Evolutionary conservation across 2,329 filamentous ascomycete species (phyloP).

Genomic region (Juglanconis juglandina): DNA sequence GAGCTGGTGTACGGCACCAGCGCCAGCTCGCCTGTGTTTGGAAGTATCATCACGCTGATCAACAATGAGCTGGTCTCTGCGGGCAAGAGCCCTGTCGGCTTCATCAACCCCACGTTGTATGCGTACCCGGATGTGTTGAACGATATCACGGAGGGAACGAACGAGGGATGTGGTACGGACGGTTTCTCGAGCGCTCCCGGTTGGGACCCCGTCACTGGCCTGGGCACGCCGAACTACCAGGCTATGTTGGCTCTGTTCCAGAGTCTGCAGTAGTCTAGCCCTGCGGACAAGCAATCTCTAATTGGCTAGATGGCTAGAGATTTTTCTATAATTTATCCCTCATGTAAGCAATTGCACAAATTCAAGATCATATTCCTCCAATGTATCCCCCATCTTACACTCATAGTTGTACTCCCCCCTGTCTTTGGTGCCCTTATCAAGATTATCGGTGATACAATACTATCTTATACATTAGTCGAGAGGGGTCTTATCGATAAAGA

Average conservation of each 20-base stretch:
- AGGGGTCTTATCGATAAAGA: too few relatives aligned
- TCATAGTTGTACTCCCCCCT: too few relatives aligned
- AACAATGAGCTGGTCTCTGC: constrained; percentile 13
- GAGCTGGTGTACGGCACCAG: constrained; percentile 14
- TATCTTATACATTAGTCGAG: too few relatives aligned
- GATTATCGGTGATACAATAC: too few relatives aligned
- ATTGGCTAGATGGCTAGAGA: too few relatives aligned
- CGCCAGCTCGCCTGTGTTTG: constrained; percentile 14
- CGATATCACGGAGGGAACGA: constrained; percentile 25
- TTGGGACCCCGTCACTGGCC: constrained; percentile 27
- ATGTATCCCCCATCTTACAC: too few relatives aligned
- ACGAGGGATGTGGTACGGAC: constrained; percentile 26
- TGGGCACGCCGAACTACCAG: constrained; percentile 27
- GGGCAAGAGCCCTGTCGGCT: constrained; percentile 18
- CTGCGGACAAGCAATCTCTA: not conserved
- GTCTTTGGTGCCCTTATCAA: too few relatives aligned
- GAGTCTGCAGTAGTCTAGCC: constrained; percentile 17
- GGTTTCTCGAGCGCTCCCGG: constrained; percentile 25
- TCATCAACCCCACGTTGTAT: constrained; percentile 16
- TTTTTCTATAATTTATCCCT: too few relatives aligned
- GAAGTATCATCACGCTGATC: constrained; percentile 15
- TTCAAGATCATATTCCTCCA: too few relatives aligned
- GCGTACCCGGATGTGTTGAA: constrained; percentile 18
- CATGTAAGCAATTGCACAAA: too few relatives aligned
- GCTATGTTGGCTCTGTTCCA: constrained; percentile 24